Conservation (phyloP, 495 filamentous ascomycete genomes). For the Penicillium crystallinum region DNA sequence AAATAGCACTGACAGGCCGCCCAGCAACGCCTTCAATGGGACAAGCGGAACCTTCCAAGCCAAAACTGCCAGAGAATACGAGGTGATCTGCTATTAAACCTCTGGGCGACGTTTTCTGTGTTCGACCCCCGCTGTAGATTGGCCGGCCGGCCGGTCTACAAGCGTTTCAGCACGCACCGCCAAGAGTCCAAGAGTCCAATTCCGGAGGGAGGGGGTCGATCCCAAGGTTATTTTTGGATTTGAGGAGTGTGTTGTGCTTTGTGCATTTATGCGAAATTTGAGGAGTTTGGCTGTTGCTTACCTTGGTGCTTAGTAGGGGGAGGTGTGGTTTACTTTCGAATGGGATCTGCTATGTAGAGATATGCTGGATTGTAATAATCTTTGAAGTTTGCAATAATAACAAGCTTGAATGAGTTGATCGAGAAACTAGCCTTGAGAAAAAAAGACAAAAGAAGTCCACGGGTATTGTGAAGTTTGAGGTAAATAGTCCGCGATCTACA, state of each 20-base stretch:
- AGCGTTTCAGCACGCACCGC: slow-evolving; percentile 21
- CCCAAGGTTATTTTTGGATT: slow-evolving; percentile 13
- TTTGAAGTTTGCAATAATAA: too few species aligned
- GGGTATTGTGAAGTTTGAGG: not conserved
- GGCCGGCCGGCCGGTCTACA: not conserved
- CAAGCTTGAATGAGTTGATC: not conserved
- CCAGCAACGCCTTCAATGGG: not conserved
- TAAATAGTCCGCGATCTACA: too few species aligned
- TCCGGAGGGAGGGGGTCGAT: not conserved
- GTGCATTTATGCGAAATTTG: not conserved
- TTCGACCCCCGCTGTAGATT: slow-evolving; percentile 3
- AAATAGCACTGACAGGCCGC: slow-evolving; percentile 6
- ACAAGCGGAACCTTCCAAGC: not conserved
- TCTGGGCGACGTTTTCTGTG: not conserved
- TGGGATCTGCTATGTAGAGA: not conserved
- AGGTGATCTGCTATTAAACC: not conserved
- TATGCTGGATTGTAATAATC: too few species aligned
- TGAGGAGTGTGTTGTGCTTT: not conserved
- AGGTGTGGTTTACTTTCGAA: not conserved
- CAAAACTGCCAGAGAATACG: slow-evolving; percentile 1
- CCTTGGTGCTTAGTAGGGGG: not conserved
- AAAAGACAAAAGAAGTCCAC: too few species aligned
- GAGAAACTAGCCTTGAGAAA: too few species aligned
- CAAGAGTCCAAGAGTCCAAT: slow-evolving; percentile 11
- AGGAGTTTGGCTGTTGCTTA: not conserved